A percentile compares a stretch with the other conserved stretches of the same genome.
Evolutionary conservation across 345 rosid species (phyloP).

Genomic region (Pistacia integerrima): DNA sequence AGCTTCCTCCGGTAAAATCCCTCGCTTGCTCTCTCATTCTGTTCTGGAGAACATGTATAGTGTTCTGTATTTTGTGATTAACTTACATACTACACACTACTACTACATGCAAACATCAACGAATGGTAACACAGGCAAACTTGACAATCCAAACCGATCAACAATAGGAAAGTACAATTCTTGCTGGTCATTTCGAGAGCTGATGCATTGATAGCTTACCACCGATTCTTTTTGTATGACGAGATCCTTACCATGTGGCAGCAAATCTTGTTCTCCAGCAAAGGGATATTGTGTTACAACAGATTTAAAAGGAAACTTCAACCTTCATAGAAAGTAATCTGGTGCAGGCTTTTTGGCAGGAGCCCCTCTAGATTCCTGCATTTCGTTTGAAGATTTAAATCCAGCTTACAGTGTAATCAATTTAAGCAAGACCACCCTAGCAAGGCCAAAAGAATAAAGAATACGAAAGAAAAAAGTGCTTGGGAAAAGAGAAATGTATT

Average conservation of each 20-base stretch:
- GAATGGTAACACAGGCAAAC: conserved; percentile 20
- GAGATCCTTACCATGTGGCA: neutral
- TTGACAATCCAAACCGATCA: conserved; percentile 13
- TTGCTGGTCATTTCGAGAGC: conserved; percentile 2
- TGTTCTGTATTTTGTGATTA: conserved; percentile 8
- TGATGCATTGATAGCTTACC: conserved; percentile 19
- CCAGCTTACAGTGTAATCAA: conserved; percentile 1
- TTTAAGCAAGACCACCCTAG: neutral
- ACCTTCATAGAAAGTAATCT: conserved; percentile 80
- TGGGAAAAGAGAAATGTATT: neutral
- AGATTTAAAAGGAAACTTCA: conserved; percentile 4
- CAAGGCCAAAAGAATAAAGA: neutral
- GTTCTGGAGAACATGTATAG: neutral
- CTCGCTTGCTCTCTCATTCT: neutral
- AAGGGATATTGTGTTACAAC: conserved; percentile 3
- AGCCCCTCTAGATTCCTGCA: conserved; percentile 91
- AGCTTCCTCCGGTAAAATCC: neutral
- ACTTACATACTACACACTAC: conserved; percentile 17
- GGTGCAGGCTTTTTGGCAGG: conserved; percentile 92
- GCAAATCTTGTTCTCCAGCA: conserved; percentile 12
- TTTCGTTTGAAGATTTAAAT: conserved; percentile 6
- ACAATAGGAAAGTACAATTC: conserved; percentile 1
- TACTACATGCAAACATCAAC: conserved; percentile 13
- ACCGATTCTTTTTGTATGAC: neutral
- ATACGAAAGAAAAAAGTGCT: neutral